Base-by-base conservation (phyloP, 2,329 filamentous ascomycete species). In the Stachybotrys chartarum region DNA sequence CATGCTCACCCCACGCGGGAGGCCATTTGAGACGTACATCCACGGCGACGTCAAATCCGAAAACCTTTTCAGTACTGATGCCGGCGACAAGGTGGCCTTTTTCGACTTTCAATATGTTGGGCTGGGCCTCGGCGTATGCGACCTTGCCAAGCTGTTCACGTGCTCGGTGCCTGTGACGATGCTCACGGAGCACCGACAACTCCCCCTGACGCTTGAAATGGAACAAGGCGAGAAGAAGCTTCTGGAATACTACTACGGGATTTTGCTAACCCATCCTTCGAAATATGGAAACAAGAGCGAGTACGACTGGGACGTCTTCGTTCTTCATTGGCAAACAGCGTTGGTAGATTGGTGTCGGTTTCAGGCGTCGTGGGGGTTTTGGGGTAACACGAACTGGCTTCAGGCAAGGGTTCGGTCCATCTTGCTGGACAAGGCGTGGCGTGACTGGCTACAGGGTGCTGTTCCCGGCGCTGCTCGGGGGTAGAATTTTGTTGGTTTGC, bases 101-200 rank as follows among this genome's bases (percentile, higher is more conserved):
- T 87, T 84, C 61, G 86, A 88, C 64, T 88, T 88, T 55, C 85
- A 88, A 60, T 88, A 88, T 60, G 78, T 81, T 0, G 86, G 86
- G 0, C 67, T 86, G 0, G 85, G 85, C 0, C 65, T 87, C 0
- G 85, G 85, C 0, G 84, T 83, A 0, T 85, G 84, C 59, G 86
- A 88, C 64, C 70, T 88, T 0, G 84, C 84, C 2, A 87, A 87
- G 63, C 66, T 87, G 1, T 85, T 87, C 57, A 87, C 84, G 0
- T 87, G 84, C 65, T 86, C 84, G 2, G 76, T 87, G 0, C 83
- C 84, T 0, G 44, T 81, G 7, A 59, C 69, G 3, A 76, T 86
- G 74, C 74, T 88, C 0, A 69, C 72, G 0, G 62, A 59, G 6
- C 51, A 53, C 54, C 62, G 1, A 51, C 78, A 1, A 24, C 24